Percentiles rank a stretch among this genome's conserved stretches.
Evolutionary conservation across 352 stramenopile species (phyloP).

Genomic region (Blastocystis sp.): DNA sequence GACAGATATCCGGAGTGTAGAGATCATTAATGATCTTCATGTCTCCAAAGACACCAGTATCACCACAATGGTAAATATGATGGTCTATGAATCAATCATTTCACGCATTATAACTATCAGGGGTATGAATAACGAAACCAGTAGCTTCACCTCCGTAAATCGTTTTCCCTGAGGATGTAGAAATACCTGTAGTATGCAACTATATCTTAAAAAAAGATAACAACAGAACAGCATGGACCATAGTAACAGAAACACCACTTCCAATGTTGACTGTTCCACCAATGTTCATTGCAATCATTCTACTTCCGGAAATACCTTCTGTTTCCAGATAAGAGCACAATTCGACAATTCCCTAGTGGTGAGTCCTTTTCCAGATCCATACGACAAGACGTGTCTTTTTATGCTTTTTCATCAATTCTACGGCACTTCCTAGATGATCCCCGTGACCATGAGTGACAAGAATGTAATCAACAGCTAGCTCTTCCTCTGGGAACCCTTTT

Average conservation of each 20-base stretch:
- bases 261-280: slow-evolving; percentile 32
- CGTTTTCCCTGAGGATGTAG: not conserved
- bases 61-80: slow-evolving; percentile 66
- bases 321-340: slow-evolving; percentile 19
- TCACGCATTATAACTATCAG: not conserved
- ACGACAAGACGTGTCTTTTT: slow-evolving; percentile 32
- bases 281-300: slow-evolving; percentile 62
- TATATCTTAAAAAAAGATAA: not conserved
- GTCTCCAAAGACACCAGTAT: slow-evolving; percentile 62
- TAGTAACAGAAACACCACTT: slow-evolving; percentile 47
- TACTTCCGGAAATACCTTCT: not conserved
- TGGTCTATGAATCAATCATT: slow-evolving; percentile 38
- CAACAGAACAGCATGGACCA: slow-evolving; percentile 51
- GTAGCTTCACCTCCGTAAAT: slow-evolving; percentile 61
- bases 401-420: slow-evolving; percentile 29
- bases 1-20: slow-evolving; percentile 50
- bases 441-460: slow-evolving; percentile 62
- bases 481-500: not conserved
- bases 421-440: slow-evolving; percentile 46
- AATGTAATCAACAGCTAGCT: slow-evolving; percentile 51
- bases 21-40: slow-evolving; percentile 67
- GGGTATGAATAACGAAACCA: slow-evolving; percentile 63
- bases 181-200: slow-evolving; percentile 49
- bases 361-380: not conserved
- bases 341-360: slow-evolving; percentile 53